Conservation (phyloP, 2,329 filamentous ascomycete genomes). For the Claviceps pazoutovae region DNA sequence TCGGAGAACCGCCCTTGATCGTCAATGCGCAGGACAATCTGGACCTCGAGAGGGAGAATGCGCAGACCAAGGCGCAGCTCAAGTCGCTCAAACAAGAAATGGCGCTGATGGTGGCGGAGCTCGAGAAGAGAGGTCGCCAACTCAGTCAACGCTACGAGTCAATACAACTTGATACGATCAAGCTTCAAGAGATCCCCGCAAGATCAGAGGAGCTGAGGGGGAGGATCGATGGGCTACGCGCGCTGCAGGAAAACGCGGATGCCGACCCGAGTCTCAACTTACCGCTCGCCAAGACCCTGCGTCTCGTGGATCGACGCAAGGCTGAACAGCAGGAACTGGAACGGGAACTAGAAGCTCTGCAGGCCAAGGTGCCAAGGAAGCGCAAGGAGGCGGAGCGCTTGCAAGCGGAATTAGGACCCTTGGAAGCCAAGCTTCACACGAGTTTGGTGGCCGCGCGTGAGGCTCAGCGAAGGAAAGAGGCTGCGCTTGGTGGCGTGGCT, state of each 20-base stretch:
- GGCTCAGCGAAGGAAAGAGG: conserved; percentile 54
- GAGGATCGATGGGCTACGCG: conserved; percentile 31
- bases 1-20: conserved; percentile 77
- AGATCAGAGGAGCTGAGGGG: conserved; percentile 35
- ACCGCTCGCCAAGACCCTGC: conserved; percentile 42
- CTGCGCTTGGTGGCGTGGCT: conserved; percentile 47
- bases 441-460: conserved; percentile 56
- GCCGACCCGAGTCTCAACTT: conserved; percentile 35
- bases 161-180: conserved; percentile 33
- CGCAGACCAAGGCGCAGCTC: conserved; percentile 59
- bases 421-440: conserved; percentile 53
- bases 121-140: conserved; percentile 51
- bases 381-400: conserved; percentile 53
- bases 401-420: conserved; percentile 50
- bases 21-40: conserved; percentile 73
- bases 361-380: conserved; percentile 49
- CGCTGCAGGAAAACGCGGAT: conserved; percentile 21
- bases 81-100: conserved; percentile 73
- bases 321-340: conserved; percentile 42
- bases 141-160: conserved; percentile 41
- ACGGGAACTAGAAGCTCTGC: conserved; percentile 48
- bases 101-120: conserved; percentile 53
- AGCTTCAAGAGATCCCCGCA: conserved; percentile 36
- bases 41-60: conserved; percentile 54
- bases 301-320: conserved; percentile 36